A percentile compares a stretch with the other conserved stretches of the same genome.
phyloP scores from a whole-genome alignment of 495 filamentous ascomycete genomes.

The Ramalina intermedia region DNA sequence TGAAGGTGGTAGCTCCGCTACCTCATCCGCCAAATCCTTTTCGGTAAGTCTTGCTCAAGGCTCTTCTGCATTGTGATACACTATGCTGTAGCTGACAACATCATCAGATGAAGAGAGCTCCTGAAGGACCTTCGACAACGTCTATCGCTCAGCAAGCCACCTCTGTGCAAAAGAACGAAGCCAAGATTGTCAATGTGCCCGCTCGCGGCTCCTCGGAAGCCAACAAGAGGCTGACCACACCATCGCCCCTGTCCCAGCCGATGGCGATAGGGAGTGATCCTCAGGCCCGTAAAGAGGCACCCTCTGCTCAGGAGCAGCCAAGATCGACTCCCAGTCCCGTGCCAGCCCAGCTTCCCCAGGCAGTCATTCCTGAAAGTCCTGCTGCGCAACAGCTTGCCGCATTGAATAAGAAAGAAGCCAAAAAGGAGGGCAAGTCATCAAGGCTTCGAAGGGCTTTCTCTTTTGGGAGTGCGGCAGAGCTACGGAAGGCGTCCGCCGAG shows the following conservation, averaged over 20 bases:
- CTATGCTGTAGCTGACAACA: not conserved
- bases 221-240: slow-evolving; percentile 53
- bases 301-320: slow-evolving; percentile 13
- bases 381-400: slow-evolving; percentile 70
- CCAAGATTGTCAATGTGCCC: slow-evolving; percentile 47
- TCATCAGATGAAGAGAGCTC: slow-evolving; percentile 15
- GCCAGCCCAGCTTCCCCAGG: slow-evolving; percentile 12
- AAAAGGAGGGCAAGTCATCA: slow-evolving; percentile 73
- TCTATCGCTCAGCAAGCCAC: slow-evolving; percentile 11
- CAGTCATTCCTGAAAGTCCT: slow-evolving; percentile 36
- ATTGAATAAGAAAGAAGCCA: slow-evolving; percentile 57
- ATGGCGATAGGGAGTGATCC: slow-evolving; percentile 41
- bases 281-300: slow-evolving; percentile 15
- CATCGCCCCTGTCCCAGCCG: slow-evolving; percentile 83
- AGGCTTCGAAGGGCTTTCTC: slow-evolving; percentile 86
- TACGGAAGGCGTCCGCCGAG: slow-evolving; percentile 60
- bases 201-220: slow-evolving; percentile 59
- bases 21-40: slow-evolving; percentile 30
- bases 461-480: slow-evolving; percentile 89
- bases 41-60: slow-evolving; percentile 37
- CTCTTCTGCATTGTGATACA: slow-evolving; percentile 13
- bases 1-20: slow-evolving; percentile 39
- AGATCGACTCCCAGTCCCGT: slow-evolving; percentile 13
- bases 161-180: slow-evolving; percentile 30
- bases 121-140: slow-evolving; percentile 3